Base-by-base conservation (phyloP, 148 eudicot genomes). In the Rhododendron kiyosumense region DNA sequence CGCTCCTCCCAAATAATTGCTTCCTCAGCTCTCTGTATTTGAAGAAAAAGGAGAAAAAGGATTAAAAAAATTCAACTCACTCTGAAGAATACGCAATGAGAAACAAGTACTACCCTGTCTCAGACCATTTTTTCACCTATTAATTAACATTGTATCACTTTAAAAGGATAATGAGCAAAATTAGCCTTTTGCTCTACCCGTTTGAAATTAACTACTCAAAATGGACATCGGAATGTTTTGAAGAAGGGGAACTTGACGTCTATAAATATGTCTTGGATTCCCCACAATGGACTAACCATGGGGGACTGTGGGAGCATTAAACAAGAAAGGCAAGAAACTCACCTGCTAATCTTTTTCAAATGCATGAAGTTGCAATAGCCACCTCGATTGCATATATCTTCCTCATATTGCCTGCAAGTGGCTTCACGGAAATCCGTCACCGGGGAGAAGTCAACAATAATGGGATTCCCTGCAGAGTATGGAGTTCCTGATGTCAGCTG, bases 311-410 rank as follows among this genome's bases (percentile, higher is more conserved):
- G 38, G 76, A 71, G 41, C 63, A 71, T 17, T 71, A 57, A 57
- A 69, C 12, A 24, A 52, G 81, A 8, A 52, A 52, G 45, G 54
- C 78, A 81, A 65, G n/a, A 43, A 84, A 28, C 84, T 88, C 69
- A 95, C 99, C 96, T 93, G 96, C 98, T 92, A 61, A 95, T 95
- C 91, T 94, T 96, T 85, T 96, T 96, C 88, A 96, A 86, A 92
- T 96, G 99, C 99, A 96, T 96, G 86, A 96, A 94, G 79, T 96
- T 96, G 91, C 99, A 96, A 69, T 94, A 96, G 71, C 99, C 99
- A 90, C 99, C 99, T 83, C 98, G 93, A 74, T 93, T 94, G 90
- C 99, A 96, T 46, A 93, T 94, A 85, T 96, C 93, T 87, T 96
- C 98, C 84, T 96, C 98, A 69, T 96, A 96, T 84, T 96, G 99